Base-by-base conservation (phyloP, 2,329 filamentous ascomycete genomes). In the Metarhizium anisopliae region DNA sequence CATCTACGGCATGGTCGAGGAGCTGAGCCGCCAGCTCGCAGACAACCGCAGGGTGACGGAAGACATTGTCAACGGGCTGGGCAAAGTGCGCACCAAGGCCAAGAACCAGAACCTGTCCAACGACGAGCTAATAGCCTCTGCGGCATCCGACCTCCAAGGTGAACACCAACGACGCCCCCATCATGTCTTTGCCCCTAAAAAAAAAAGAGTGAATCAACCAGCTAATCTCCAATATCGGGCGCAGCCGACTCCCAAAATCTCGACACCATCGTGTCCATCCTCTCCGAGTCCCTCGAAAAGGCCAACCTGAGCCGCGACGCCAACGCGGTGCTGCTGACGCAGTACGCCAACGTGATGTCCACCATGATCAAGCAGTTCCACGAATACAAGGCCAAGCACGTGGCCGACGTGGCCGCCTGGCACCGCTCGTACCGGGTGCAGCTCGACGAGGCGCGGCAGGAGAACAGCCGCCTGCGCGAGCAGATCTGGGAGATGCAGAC, bases 401-500 rank as follows among this genome's bases (percentile, higher is more conserved):
- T 85, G 50, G 72, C 73, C 51, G 84, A 86, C 64, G 80, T 85
- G 18, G 74, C 80, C 6, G 70, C 80, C 25, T 87, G 84, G 84
- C 84, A 87, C 71, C 80, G 78, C 55, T 84, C 80, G 57, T 87
- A 87, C 72, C 80, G 84, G 7, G 71, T 77, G 30, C 84, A 86
- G 70, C 77, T 87, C 42, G 82, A 82, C 61, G 82, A 84, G 64
- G 82, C 83, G 50, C 82, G 84, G 4, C 80, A 80, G 60, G 83
- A 86, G 70, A 86, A 86, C 63, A 75, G 76, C 58, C 76, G 77
- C 2, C 75, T 86, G 53, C 80, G 83, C 53, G 81, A 84, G 62
- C 82, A 86, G 68, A 84, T 86, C 62, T 84, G 82, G 77, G 81
- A 84, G 61, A 84, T 85, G 81, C 81, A 85, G 64, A 75, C 77